Conservation (phyloP, 441 rosid genomes). For the Cnidoscolus chayamansa region DNA sequence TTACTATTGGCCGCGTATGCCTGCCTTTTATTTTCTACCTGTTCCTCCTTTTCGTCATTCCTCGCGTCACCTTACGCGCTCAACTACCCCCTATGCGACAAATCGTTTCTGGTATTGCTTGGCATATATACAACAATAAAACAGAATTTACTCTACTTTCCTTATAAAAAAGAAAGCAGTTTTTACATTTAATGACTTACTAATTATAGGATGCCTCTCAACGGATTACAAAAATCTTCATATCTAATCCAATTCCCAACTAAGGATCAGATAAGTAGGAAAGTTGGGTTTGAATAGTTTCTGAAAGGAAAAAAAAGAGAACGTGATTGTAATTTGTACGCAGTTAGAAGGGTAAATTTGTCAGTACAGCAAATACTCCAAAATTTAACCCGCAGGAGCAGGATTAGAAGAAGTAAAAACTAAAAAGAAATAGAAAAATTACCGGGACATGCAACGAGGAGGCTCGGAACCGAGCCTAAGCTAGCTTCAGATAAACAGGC, state of each 20-base stretch:
- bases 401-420: neutral
- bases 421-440: neutral
- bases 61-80: constrained; percentile 29
- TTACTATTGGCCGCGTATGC: constrained; percentile 39
- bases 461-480: constrained; percentile 19
- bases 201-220: no score
- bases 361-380: neutral
- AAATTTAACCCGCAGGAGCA: neutral
- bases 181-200: no score
- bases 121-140: no score
- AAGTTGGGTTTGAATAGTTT: neutral
- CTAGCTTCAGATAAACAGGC: neutral
- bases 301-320: no score
- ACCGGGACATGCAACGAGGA: neutral
- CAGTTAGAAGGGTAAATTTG: neutral
- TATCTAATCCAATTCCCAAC: no score
- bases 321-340: neutral
- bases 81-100: constrained; percentile 4
- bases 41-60: constrained; percentile 24
- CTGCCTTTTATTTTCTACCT: no score
- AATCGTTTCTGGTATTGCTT: neutral
- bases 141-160: no score
- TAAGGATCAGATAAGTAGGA: no score
- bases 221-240: no score
- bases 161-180: no score